These are phyloP conservation scores for Mycena latifolia DNA, from an alignment of 768 basidiomycete genomes.

Conservation along the genomic window DNA sequence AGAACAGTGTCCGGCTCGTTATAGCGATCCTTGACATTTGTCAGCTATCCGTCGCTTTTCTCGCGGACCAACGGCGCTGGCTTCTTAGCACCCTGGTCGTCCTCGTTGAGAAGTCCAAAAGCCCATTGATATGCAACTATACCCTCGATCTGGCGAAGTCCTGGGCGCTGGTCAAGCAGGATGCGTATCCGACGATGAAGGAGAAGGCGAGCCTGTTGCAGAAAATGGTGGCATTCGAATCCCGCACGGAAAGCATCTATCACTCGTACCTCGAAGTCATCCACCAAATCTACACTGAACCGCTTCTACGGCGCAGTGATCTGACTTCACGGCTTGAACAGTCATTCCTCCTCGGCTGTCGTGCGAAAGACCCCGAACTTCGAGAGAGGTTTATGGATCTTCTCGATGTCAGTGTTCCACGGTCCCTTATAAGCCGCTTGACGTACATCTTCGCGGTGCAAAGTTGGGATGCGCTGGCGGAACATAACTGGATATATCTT, in stretches of 20 bases:
- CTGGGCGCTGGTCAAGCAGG: conserved; percentile 91
- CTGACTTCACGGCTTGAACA: conserved; percentile 94
- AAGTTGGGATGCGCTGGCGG: conserved; percentile 93
- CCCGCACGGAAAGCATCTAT: conserved; percentile 82
- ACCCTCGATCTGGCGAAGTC: conserved; percentile 88
- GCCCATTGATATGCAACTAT: conserved; percentile 79
- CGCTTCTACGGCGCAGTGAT: conserved; percentile 88
- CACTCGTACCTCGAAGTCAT: conserved; percentile 90
- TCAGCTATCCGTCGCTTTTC: conserved; percentile 80
- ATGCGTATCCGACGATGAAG: conserved; percentile 92
- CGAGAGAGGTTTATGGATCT: conserved; percentile 92
- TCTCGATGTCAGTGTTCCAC: conserved; percentile 89
- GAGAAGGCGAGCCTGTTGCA: conserved; percentile 93
- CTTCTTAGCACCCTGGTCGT: conserved; percentile 82
- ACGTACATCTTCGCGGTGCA: conserved; percentile 94
- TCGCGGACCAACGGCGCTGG: conserved; percentile 89
- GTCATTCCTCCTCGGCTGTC: conserved; percentile 92
- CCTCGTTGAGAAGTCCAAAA: conserved; percentile 93
- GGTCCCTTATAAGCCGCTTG: conserved; percentile 83
- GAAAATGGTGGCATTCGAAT: conserved; percentile 89
- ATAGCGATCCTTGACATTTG: conserved; percentile 90
- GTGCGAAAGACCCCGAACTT: conserved; percentile 81
- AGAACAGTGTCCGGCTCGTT: conserved; percentile 73
- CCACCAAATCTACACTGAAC: conserved; percentile 94
- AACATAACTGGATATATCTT: conserved; percentile 94